Percentiles rank a stretch among this genome's conserved stretches.
Conservation (phyloP, 2,329 filamentous ascomycete genomes). For the Pyricularia pennisetigena region DNA sequence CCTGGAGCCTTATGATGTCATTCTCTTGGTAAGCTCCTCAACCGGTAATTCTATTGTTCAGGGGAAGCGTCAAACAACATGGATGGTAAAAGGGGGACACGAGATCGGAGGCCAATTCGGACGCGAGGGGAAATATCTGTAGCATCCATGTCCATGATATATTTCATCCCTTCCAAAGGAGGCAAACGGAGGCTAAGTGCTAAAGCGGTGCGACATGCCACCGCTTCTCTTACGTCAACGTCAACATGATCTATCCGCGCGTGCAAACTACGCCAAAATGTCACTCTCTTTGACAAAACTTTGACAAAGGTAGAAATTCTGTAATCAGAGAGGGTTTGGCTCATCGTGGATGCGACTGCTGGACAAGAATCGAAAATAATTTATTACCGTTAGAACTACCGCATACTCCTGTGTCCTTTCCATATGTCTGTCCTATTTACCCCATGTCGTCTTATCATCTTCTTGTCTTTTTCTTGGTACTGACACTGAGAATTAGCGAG, state of each 20-base stretch:
- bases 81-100: background rate
- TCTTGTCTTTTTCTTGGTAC: background rate
- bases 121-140: background rate
- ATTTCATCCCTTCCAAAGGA: background rate
- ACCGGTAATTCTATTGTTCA: background rate
- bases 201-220: background rate
- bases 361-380: background rate
- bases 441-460: background rate
- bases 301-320: too few species aligned
- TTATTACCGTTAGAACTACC: too few species aligned
- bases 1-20: background rate
- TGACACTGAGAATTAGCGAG: too few species aligned
- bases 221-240: constrained; percentile 4
- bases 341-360: background rate
- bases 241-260: background rate
- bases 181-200: background rate
- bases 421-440: background rate
- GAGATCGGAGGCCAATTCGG: too few species aligned
- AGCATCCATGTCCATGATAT: background rate
- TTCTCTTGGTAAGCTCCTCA: background rate
- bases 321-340: background rate
- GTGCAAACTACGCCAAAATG: background rate
- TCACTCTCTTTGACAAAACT: background rate
- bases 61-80: background rate
- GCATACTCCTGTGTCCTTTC: background rate